phyloP scores from a whole-genome alignment of 2,329 filamentous ascomycete genomes.

The Myriosclerotinia curreyana region DNA sequence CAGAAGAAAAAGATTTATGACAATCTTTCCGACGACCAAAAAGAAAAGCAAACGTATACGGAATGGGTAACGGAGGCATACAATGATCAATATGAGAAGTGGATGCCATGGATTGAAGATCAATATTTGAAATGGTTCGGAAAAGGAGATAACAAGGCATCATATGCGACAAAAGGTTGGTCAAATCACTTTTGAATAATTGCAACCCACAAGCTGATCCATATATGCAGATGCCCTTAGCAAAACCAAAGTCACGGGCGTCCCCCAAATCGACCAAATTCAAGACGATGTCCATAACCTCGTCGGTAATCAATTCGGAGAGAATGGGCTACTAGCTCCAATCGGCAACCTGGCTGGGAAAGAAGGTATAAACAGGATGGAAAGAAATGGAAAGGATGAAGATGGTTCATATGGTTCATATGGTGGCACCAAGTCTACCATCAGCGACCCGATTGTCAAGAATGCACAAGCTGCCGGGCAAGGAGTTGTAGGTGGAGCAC shows the following conservation, averaged over 20 bases:
- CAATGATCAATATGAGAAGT: constrained; percentile 69
- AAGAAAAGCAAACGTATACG: constrained; percentile 39
- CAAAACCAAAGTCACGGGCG: constrained; percentile 67
- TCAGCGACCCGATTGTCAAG: constrained; percentile 19
- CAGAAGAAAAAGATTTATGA: constrained; percentile 28
- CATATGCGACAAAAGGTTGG: constrained; percentile 65
- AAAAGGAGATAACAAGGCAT: constrained; percentile 73
- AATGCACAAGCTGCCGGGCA: constrained; percentile 23
- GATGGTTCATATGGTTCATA: constrained; percentile 54
- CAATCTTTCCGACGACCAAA: constrained; percentile 27
- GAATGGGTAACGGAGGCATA: constrained; percentile 61
- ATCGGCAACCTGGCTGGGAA: constrained; percentile 60
- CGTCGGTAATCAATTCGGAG: constrained; percentile 58
- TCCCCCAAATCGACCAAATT: constrained; percentile 44
- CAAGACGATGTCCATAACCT: constrained; percentile 20
- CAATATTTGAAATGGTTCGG: constrained; percentile 65
- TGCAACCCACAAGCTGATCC: neutral
- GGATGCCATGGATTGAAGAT: constrained; percentile 77
- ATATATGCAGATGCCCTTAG: constrained; percentile 55
- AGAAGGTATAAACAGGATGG: constrained; percentile 63
- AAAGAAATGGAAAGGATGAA: constrained; percentile 63
- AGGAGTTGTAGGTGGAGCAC: constrained; percentile 23
- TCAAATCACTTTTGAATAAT: neutral
- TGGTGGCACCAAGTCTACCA: constrained; percentile 21
- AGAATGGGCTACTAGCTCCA: constrained; percentile 64